Evolutionary conservation across 768 basidiomycete species (phyloP).

Genomic region (Tephrocybe rancida): DNA sequence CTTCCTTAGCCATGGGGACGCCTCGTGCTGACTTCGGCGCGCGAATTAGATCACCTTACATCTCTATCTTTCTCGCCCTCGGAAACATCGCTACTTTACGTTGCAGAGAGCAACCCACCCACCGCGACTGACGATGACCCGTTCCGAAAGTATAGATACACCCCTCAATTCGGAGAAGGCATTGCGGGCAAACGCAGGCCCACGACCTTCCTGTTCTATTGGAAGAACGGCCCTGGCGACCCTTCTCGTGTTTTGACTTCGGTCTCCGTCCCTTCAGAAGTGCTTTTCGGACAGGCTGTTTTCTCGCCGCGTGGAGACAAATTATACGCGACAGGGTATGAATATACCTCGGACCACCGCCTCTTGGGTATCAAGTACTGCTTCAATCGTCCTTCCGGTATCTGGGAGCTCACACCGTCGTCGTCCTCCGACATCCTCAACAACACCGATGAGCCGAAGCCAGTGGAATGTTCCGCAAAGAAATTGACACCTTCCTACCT

Average conservation of each 20-base stretch:
- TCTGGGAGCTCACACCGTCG: slow-evolving; percentile 51
- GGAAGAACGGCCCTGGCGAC: slow-evolving; percentile 29
- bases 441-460: slow-evolving; percentile 4
- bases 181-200: slow-evolving; percentile 55
- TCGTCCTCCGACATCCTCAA: slow-evolving; percentile 7
- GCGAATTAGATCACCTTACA: slow-evolving; percentile 49
- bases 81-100: slow-evolving; percentile 56
- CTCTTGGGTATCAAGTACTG: slow-evolving; percentile 62
- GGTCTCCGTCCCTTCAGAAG: slow-evolving; percentile 17
- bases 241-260: slow-evolving; percentile 7
- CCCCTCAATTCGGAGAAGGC: slow-evolving; percentile 66
- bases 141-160: slow-evolving; percentile 52
- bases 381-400: slow-evolving; percentile 57
- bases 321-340: slow-evolving; percentile 65
- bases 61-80: slow-evolving; percentile 56
- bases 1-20: not conserved
- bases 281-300: slow-evolving; percentile 57
- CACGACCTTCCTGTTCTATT: slow-evolving; percentile 54
- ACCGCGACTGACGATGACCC: slow-evolving; percentile 28
- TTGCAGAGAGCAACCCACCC: slow-evolving; percentile 54
- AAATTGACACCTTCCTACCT: slow-evolving; percentile 46
- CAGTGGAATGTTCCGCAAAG: slow-evolving; percentile 20
- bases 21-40: too few species aligned
- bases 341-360: slow-evolving; percentile 56
- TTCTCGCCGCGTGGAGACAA: slow-evolving; percentile 45